These are phyloP conservation scores for Fomitopsis schrenkii DNA, from an alignment of 1,284 basidiomycete genomes.

Conservation along the genomic window DNA sequence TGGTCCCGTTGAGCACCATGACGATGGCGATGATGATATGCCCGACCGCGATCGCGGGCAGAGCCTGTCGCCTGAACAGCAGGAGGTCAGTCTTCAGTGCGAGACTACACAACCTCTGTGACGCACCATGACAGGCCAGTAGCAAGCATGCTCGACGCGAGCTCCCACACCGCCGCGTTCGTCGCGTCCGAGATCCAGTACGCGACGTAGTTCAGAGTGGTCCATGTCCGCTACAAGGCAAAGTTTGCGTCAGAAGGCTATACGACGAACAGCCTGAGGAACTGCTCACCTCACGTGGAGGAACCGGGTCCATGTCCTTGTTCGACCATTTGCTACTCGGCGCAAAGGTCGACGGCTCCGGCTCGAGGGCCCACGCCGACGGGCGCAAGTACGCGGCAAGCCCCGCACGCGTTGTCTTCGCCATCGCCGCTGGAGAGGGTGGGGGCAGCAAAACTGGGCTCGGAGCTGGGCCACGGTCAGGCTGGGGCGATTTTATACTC, in stretches of 20 bases:
- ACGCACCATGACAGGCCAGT: slow-evolving; percentile 59
- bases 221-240: slow-evolving; percentile 49
- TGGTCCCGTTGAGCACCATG: slow-evolving; percentile 65
- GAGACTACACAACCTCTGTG: neutral
- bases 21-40: slow-evolving; percentile 54
- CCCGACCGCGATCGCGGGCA: slow-evolving; percentile 60
- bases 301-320: slow-evolving; percentile 73
- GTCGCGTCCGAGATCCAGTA: slow-evolving; percentile 68
- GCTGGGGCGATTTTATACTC: neutral
- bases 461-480: neutral
- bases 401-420: neutral
- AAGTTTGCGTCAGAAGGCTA: neutral
- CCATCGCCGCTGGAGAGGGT: slow-evolving; percentile 1
- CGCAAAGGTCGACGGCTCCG: slow-evolving; percentile 48
- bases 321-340: slow-evolving; percentile 58
- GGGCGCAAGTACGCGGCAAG: slow-evolving; percentile 20
- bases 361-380: slow-evolving; percentile 44
- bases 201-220: slow-evolving; percentile 52
- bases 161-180: slow-evolving; percentile 43
- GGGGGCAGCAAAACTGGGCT: neutral
- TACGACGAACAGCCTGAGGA: neutral
- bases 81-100: neutral
- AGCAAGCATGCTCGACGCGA: slow-evolving; percentile 59
- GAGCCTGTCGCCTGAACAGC: slow-evolving; percentile 47
- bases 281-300: slow-evolving; percentile 30